Base-by-base conservation (phyloP, 2,329 filamentous ascomycete species). In the Fusarium pilosicola region DNA sequence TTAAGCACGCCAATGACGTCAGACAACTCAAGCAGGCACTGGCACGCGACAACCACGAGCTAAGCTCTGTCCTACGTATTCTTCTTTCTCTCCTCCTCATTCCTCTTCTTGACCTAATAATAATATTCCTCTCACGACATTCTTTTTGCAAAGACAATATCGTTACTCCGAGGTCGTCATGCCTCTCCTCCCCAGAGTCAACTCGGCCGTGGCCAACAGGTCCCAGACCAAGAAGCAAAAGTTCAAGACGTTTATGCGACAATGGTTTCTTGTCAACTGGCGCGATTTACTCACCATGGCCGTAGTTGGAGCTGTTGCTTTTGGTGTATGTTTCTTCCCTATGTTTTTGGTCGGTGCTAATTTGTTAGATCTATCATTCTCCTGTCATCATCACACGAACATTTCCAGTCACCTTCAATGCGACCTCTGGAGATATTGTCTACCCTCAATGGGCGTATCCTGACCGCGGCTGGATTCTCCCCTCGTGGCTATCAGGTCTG, bases 401-500 rank as follows among this genome's bases (percentile, higher is more conserved):
- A 17, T 93, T 93, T 77, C 89, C 91, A 42, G 83, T 93, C 67
- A 87, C 85, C 52, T 91, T 91, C 74, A 73, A 77, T 62, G 39
- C 57, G 36, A 78, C 82, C 10, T 87, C 90, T 30, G 89, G 89
- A 65, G 87, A 92, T 74, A 86, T 93, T 65, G 87, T 93, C 55
- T 87, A 90, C 72, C 91, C 91, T 0, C 77, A 91, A 59, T 89
- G 91, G 77, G 89, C 91, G 13, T 93, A 93, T 74, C 90, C 90
- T 7, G 82, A 89, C 58, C 88, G 90, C 59, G 86, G 88, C 34
- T 89, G 91, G 81, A 88, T 91, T 70, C 82, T 93, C 17, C 86
- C 90, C 2, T 89, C 91, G 48, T 89, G 85, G 84, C 81, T 86
- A 2, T 88, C 89, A 1, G 89, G 87, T 1, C 76, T 91, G 5